These are phyloP conservation scores for Cutaneotrichosporon sp. DNA, from an alignment of 1,284 basidiomycete genomes.

Conservation along the genomic window DNA sequence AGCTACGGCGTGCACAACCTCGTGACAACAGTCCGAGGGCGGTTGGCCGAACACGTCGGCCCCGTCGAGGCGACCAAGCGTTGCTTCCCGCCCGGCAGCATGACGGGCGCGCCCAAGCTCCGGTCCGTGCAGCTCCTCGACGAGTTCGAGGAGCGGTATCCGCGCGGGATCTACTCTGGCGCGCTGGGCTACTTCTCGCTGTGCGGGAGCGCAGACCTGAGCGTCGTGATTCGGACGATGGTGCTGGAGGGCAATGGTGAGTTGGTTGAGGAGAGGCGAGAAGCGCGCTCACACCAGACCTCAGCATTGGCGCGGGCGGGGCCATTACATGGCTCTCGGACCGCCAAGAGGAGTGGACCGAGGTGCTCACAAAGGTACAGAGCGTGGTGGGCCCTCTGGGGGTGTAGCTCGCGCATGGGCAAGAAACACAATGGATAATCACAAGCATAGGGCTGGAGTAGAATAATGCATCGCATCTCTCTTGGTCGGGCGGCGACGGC, in stretches of 20 bases:
- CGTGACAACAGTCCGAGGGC: slow-evolving; percentile 88
- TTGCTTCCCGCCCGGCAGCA: slow-evolving; percentile 91
- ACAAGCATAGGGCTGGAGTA: background rate
- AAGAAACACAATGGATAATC: no score
- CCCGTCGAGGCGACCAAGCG: slow-evolving; percentile 72
- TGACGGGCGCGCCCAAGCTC: slow-evolving; percentile 97
- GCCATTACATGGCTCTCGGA: slow-evolving; percentile 94
- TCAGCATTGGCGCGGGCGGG: slow-evolving; percentile 79
- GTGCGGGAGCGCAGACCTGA: slow-evolving; percentile 86
- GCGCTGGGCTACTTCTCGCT: slow-evolving; percentile 91
- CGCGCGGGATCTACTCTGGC: slow-evolving; percentile 85
- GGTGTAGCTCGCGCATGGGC: background rate
- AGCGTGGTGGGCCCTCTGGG: slow-evolving; percentile 47
- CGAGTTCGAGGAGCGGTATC: slow-evolving; percentile 67
- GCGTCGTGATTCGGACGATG: slow-evolving; percentile 93
- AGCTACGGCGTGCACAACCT: slow-evolving; percentile 96
- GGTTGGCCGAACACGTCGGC: slow-evolving; percentile 54
- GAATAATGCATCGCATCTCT: background rate
- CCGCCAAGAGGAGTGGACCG: slow-evolving; percentile 86
- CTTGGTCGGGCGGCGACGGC: background rate
- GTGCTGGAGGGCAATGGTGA: slow-evolving; percentile 66
- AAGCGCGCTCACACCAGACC: slow-evolving; percentile 7
- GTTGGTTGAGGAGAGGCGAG: slow-evolving; percentile 11
- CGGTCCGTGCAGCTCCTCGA: slow-evolving; percentile 89
- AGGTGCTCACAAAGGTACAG: slow-evolving; percentile 79